These are phyloP conservation scores for Arabidopsis suecica DNA, from an alignment of 345 rosid genomes.

Conservation along the genomic window DNA sequence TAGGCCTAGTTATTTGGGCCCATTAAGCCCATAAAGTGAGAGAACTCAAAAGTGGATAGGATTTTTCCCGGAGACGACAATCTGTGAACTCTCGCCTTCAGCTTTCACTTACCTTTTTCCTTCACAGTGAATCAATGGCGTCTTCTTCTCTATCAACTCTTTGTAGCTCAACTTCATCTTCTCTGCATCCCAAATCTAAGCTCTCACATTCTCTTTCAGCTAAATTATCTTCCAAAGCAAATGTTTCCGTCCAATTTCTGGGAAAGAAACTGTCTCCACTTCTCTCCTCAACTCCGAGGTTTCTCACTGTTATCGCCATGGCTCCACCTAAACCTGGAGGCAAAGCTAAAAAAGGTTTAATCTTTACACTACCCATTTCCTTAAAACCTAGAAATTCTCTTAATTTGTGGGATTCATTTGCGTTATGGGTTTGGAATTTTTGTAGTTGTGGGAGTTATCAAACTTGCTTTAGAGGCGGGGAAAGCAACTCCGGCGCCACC, in stretches of 20 bases:
- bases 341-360: constrained; percentile 79
- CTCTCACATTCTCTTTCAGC: constrained; percentile 53
- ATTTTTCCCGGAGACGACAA: constrained; percentile 28
- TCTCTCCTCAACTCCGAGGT: constrained; percentile 58
- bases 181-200: constrained; percentile 38
- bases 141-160: constrained; percentile 53
- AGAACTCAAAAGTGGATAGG: constrained; percentile 42
- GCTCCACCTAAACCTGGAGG: constrained; percentile 94
- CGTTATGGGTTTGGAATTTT: not conserved
- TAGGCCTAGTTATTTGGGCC: not conserved
- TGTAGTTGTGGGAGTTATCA: constrained; percentile 75
- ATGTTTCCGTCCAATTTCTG: constrained; percentile 57
- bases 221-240: constrained; percentile 57
- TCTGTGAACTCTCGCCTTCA: constrained; percentile 24
- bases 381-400: not conserved
- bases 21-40: constrained; percentile 23
- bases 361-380: constrained; percentile 19
- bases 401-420: not conserved
- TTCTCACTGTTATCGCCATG: constrained; percentile 85
- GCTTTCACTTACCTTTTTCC: not conserved
- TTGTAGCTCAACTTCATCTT: constrained; percentile 32
- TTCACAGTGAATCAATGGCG: constrained; percentile 55
- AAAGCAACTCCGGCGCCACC: constrained; percentile 98
- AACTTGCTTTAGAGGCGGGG: constrained; percentile 94
- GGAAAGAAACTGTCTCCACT: constrained; percentile 52